Conservation (phyloP, 306 rosid genomes). For the Morella rubra region DNA sequence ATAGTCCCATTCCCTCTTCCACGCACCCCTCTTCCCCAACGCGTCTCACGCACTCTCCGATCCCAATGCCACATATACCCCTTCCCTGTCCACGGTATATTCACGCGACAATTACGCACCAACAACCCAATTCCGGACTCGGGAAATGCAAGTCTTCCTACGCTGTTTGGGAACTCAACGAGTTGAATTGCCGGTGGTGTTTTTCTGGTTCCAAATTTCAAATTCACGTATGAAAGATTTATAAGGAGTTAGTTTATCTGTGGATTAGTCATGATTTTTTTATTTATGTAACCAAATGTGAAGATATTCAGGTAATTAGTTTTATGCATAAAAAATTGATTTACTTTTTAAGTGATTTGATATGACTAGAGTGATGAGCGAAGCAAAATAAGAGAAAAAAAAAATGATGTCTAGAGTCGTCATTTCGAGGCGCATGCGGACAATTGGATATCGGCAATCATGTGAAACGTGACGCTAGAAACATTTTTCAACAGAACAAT, state of each 20-base stretch:
- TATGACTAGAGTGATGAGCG: too few species aligned
- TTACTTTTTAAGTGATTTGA: too few species aligned
- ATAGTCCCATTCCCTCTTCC: constrained; percentile 43
- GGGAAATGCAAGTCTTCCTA: not conserved
- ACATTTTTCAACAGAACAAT: constrained; percentile 27
- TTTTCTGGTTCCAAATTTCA: too few species aligned
- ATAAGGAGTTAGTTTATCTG: too few species aligned
- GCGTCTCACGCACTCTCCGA: constrained; percentile 32
- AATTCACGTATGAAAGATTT: too few species aligned
- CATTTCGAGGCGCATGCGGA: not conserved
- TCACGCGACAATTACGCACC: not conserved
- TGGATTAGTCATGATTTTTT: too few species aligned
- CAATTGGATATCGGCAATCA: not conserved
- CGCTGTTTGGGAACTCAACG: not conserved
- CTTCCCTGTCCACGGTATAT: not conserved
- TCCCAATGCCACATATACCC: constrained; percentile 30
- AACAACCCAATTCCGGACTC: too few species aligned
- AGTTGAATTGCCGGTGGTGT: not conserved
- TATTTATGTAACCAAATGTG: too few species aligned
- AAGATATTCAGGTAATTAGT: too few species aligned
- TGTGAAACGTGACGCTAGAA: not conserved
- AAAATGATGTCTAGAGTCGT: not conserved
- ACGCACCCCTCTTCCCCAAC: constrained; percentile 23
- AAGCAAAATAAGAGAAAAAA: too few species aligned
- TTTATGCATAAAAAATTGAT: too few species aligned